Evolutionary conservation across 257 asterid species (phyloP), one percentile per base, ranked within the genome.

Genomic region (Pogostemon cablin): DNA sequence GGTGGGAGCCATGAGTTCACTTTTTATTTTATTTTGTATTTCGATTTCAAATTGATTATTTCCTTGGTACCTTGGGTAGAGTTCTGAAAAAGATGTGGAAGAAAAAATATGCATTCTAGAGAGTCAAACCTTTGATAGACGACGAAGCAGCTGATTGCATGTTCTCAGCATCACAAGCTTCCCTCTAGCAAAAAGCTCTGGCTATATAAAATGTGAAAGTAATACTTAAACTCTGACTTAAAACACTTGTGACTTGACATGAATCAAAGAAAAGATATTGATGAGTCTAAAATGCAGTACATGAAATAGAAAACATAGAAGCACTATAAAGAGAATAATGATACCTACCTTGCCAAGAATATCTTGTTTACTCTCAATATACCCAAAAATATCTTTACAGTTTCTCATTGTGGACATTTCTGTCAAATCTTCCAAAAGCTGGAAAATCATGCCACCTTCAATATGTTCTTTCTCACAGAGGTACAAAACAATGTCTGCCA

Each of bases 381-480:
- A 93, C 0, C 96, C 96, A 80, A 93, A 93, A 58, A 91, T 75
- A 74, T 91, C 99, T 83, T 93, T 84, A 81, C 99, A 93, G 71
- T 91, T 93, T 85, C 89, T 87, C 99, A 93, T 93, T 35, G 99
- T 93, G 52, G 99, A 93, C 98, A 93, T 91, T 82, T 93, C 99
- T 56, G 97, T 93, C 85, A 93, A 85, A 89, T 93, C 99, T 80
- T 93, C 99, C 80, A 93, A 75, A 70, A 93, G 96, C 86, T 91
- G 98, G 82, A 93, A 93, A 79, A 93, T 93, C 96, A 91, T 91
- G 72, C 99, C 99, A 71, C 96, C 96, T 86, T 93, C 99, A 62
- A 93, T 73, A 69, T 91, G 97, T 64, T 93, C 99, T 76, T 87
- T 91, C 96, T 93, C 99, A 80, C 98, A 93, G 54, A 93, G 93